These are phyloP conservation scores for Corrigiola litoralis DNA, from an alignment of 179 eudicot genomes.

Conservation along the genomic window DNA sequence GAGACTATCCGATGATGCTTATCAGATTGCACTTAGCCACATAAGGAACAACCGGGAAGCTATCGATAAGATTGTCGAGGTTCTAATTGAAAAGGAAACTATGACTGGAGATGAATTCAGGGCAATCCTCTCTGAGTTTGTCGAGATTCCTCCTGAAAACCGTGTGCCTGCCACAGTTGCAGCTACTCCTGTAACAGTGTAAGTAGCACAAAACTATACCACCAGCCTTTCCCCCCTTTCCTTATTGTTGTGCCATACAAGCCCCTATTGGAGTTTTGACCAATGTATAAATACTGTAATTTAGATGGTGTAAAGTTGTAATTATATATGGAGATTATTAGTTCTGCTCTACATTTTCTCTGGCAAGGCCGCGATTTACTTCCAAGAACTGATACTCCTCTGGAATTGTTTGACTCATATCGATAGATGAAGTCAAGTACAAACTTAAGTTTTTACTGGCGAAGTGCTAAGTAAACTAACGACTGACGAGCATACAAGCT, in stretches of 20 bases:
- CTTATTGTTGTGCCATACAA: conserved; percentile 15
- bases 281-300: conserved; percentile 13
- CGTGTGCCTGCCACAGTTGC: conserved; percentile 44
- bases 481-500: too few relatives aligned
- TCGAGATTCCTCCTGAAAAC: conserved; percentile 82
- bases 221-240: background rate
- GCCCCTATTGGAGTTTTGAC: conserved; percentile 10
- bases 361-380: too few relatives aligned
- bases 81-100: conserved; percentile 90
- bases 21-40: conserved; percentile 78
- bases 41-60: conserved; percentile 92
- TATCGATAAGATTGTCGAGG: conserved; percentile 96
- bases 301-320: conserved; percentile 25
- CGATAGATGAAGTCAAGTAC: too few relatives aligned
- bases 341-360: background rate
- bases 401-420: too few relatives aligned
- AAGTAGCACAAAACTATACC: conserved; percentile 18
- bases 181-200: conserved; percentile 62
- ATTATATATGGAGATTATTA: conserved; percentile 10
- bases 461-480: too few relatives aligned
- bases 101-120: conserved; percentile 93
- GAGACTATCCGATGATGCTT: conserved; percentile 76
- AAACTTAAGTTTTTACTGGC: too few relatives aligned
- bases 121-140: conserved; percentile 77
- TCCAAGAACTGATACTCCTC: too few relatives aligned